Evolutionary conservation across 2,329 filamentous ascomycete genomes (phyloP).

Genomic region (Trichophyton schoenleinii): DNA sequence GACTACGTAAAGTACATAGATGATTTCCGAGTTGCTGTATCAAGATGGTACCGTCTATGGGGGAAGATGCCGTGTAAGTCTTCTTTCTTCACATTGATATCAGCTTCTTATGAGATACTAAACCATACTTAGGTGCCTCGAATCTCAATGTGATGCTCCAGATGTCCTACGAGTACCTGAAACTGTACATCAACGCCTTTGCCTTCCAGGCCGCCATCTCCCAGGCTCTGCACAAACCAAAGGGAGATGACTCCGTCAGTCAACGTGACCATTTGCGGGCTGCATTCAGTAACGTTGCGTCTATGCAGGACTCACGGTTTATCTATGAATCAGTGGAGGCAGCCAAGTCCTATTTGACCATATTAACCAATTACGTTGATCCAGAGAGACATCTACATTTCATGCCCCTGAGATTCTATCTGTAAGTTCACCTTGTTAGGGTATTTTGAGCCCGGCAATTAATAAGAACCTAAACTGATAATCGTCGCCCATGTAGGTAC

Average conservation of each 20-base stretch:
- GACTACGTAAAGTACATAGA: conserved; percentile 66
- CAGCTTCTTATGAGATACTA: not conserved
- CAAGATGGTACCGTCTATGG: conserved; percentile 60
- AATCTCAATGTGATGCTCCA: conserved; percentile 55
- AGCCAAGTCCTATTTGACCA: conserved; percentile 48
- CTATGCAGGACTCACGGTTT: conserved; percentile 51
- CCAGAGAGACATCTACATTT: conserved; percentile 48
- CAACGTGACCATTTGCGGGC: conserved; percentile 31
- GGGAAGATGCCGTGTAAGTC: conserved; percentile 49
- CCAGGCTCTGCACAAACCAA: conserved; percentile 34
- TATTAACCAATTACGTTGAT: conserved; percentile 48
- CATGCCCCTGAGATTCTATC: conserved; percentile 52
- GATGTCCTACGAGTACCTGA: conserved; percentile 59
- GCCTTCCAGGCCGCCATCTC: conserved; percentile 59
- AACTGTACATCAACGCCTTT: conserved; percentile 63
- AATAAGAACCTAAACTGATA: conserved; percentile 5
- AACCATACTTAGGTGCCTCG: conserved; percentile 40
- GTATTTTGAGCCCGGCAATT: conserved; percentile 4
- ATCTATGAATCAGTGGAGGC: conserved; percentile 55
- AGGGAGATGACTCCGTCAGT: conserved; percentile 21
- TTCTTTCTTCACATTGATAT: not conserved
- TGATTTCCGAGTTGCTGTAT: conserved; percentile 56
- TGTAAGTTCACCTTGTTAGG: conserved; percentile 32
- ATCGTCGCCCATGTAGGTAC: conserved; percentile 20
- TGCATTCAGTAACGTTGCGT: conserved; percentile 43